Percentiles rank a stretch among this genome's conserved stretches.
phyloP scores from a whole-genome alignment of 148 eudicot species.

The Vaccinium darrowii region DNA sequence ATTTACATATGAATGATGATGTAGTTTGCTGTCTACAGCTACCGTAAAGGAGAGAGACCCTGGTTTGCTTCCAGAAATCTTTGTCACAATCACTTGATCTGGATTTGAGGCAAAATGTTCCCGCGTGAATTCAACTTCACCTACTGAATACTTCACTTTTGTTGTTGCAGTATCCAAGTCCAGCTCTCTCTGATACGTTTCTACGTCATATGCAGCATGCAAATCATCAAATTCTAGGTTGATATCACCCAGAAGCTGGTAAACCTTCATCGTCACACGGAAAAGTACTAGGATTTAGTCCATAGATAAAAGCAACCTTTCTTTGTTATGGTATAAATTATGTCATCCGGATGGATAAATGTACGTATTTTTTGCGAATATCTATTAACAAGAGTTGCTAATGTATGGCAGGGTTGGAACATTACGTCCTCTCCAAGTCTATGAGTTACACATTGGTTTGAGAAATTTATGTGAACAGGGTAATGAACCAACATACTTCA shows the following conservation, averaged over 20 bases:
- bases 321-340: neutral
- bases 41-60: constrained; percentile 65
- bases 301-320: neutral
- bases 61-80: constrained; percentile 60
- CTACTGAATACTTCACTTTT: constrained; percentile 58
- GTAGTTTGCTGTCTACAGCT: constrained; percentile 60
- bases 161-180: constrained; percentile 83
- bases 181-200: constrained; percentile 62
- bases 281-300: constrained; percentile 9
- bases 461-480: neutral
- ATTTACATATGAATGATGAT: constrained; percentile 48
- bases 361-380: neutral
- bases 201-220: constrained; percentile 37
- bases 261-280: constrained; percentile 47
- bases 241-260: constrained; percentile 86
- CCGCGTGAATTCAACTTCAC: constrained; percentile 56
- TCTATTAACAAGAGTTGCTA: neutral
- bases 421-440: neutral
- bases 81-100: constrained; percentile 71
- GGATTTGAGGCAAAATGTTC: constrained; percentile 80
- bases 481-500: constrained; percentile 43
- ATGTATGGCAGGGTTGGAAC: constrained; percentile 4
- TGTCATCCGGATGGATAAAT: neutral
- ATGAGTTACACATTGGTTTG: neutral
- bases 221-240: constrained; percentile 66